These are phyloP conservation scores for Ceratocystis harringtonii DNA, from an alignment of 2,329 filamentous ascomycete genomes.

Conservation along the genomic window DNA sequence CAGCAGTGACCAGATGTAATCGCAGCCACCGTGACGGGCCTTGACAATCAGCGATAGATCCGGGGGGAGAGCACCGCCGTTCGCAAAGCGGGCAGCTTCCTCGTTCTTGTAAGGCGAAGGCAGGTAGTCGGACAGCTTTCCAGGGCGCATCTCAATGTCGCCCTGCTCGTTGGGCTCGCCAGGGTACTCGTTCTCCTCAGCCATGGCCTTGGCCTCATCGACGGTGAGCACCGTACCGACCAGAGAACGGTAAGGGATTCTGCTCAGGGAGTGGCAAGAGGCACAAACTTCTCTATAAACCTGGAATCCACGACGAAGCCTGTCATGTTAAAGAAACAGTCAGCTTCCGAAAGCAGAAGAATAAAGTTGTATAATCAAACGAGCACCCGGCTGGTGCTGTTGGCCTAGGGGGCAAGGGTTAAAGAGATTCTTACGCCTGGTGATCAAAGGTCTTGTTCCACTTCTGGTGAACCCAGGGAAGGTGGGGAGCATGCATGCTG, in stretches of 20 bases:
- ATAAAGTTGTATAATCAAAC: too few relatives aligned
- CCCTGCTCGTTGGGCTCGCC: constrained; percentile 95
- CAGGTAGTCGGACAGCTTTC: constrained; percentile 97
- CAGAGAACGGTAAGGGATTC: constrained; percentile 82
- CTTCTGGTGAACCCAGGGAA: constrained; percentile 91
- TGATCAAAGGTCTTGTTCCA: constrained; percentile 95
- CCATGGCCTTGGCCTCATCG: constrained; percentile 92
- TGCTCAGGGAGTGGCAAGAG: constrained; percentile 89
- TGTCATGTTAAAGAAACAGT: constrained; percentile 25
- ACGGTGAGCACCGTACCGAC: constrained; percentile 89
- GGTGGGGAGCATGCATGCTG: constrained; percentile 80
- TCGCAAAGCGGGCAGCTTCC: constrained; percentile 91
- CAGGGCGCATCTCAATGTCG: constrained; percentile 94
- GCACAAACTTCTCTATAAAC: constrained; percentile 98
- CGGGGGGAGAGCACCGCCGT: constrained; percentile 93
- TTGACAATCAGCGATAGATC: constrained; percentile 98
- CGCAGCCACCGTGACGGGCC: constrained; percentile 89
- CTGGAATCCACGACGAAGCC: constrained; percentile 96
- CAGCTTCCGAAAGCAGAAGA: too few relatives aligned
- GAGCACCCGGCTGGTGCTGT: background rate
- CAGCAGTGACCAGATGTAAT: constrained; percentile 95
- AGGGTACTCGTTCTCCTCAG: constrained; percentile 98
- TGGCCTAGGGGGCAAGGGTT: background rate
- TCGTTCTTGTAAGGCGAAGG: constrained; percentile 96
- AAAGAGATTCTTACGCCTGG: constrained; percentile 56